Conservation (phyloP, 306 rosid species). For the Cicer pinnatifidum region DNA sequence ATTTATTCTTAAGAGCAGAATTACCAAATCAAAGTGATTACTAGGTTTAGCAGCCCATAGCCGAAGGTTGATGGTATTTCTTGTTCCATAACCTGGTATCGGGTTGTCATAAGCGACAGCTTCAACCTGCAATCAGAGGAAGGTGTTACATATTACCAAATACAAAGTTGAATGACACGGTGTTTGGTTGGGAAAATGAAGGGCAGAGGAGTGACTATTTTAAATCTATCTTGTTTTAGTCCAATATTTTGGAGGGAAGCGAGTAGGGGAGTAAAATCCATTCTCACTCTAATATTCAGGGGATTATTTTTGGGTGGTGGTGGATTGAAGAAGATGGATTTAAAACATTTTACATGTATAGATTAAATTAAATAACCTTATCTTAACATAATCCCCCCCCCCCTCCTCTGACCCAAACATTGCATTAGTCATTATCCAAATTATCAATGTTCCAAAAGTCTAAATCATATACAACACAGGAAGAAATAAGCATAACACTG, state of each 20-base stretch:
- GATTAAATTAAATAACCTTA: background rate
- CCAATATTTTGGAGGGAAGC: conserved; percentile 11
- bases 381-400: background rate
- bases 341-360: background rate
- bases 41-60: conserved; percentile 85
- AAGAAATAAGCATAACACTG: conserved; percentile 20
- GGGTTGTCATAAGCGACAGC: conserved; percentile 88
- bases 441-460: conserved; percentile 37
- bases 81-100: conserved; percentile 81
- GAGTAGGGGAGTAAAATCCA: background rate
- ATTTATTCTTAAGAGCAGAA: conserved; percentile 22
- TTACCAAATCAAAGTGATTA: conserved; percentile 69
- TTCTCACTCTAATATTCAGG: background rate
- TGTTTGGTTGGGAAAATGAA: conserved; percentile 13
- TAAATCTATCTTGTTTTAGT: conserved; percentile 1
- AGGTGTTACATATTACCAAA: conserved; percentile 33
- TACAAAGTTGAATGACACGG: conserved; percentile 32
- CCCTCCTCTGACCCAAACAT: background rate
- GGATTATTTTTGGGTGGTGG: background rate
- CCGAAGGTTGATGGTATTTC: conserved; percentile 72
- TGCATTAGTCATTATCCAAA: conserved; percentile 22
- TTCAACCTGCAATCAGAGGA: conserved; percentile 61
- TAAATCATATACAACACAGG: conserved; percentile 37
- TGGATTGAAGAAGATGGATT: background rate
- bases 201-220: background rate